Percentiles rank a stretch among this genome's conserved stretches.
Conservation (phyloP, 257 asterid species). For the Haberlea rhodopensis region DNA sequence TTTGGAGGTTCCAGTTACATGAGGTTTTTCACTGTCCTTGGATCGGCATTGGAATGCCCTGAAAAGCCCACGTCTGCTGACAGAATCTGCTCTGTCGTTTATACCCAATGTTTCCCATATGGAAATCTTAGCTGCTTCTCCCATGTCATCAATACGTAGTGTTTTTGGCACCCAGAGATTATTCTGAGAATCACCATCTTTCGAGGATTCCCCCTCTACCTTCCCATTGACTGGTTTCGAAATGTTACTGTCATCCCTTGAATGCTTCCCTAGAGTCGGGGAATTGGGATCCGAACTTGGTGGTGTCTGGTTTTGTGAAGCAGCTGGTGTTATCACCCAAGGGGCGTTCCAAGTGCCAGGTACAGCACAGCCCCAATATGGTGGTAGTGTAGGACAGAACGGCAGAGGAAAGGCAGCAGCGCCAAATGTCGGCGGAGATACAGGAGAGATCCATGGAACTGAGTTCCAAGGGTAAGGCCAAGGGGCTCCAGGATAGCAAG, state of each 20-base stretch:
- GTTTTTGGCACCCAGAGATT: conserved; percentile 78
- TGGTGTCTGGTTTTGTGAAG: conserved; percentile 25
- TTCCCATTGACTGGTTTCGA: conserved; percentile 15
- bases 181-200: conserved; percentile 41
- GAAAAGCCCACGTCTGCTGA: conserved; percentile 46
- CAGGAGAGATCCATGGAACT: not conserved
- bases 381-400: not conserved
- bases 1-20: conserved; percentile 38
- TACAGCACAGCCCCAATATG: conserved; percentile 21
- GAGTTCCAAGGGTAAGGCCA: not conserved
- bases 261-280: conserved; percentile 52
- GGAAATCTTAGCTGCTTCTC: conserved; percentile 74
- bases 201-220: conserved; percentile 22
- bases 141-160: conserved; percentile 63
- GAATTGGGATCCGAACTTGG: conserved; percentile 37
- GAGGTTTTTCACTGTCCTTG: conserved; percentile 38
- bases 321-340: conserved; percentile 31
- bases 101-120: conserved; percentile 75
- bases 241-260: conserved; percentile 42
- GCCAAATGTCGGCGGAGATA: not conserved
- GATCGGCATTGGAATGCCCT: conserved; percentile 49
- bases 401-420: not conserved
- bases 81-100: conserved; percentile 42
- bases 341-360: conserved; percentile 41
- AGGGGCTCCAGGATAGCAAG: not conserved